Percentiles rank a stretch among this genome's conserved stretches.
phyloP scores from a whole-genome alignment of 345 rosid species.

The Stellera chamaejasme region DNA sequence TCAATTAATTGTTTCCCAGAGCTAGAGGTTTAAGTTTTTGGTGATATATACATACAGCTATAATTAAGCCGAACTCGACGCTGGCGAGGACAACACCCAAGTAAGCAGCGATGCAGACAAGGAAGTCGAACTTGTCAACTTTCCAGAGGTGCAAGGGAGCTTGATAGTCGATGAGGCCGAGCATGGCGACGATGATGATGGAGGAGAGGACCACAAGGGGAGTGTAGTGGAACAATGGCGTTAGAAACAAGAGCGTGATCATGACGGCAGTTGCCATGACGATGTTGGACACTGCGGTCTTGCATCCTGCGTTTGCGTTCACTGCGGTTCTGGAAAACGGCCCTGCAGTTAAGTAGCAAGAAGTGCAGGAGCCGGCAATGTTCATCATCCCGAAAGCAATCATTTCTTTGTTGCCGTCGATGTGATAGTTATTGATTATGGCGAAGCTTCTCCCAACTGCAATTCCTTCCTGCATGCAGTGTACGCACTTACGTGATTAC shows the following conservation, averaged over 20 bases:
- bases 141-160: conserved; percentile 80
- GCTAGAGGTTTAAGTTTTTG: no score
- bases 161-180: conserved; percentile 81
- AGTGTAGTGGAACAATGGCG: conserved; percentile 85
- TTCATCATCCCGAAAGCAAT: conserved; percentile 93
- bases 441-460: conserved; percentile 97
- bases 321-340: conserved; percentile 95
- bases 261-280: conserved; percentile 89
- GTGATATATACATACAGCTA: conserved; percentile 68
- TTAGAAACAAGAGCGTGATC: conserved; percentile 71
- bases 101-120: conserved; percentile 70
- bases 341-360: conserved; percentile 90
- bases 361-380: conserved; percentile 84
- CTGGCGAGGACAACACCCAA: conserved; percentile 82
- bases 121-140: conserved; percentile 81
- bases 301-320: conserved; percentile 92
- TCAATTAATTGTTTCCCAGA: no score
- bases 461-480: conserved; percentile 66
- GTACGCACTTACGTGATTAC: no score
- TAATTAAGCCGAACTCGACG: conserved; percentile 65
- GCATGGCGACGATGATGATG: conserved; percentile 78
- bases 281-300: conserved; percentile 76
- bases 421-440: conserved; percentile 79
- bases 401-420: conserved; percentile 98
- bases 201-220: conserved; percentile 89